Base-by-base conservation (phyloP, 2,329 filamentous ascomycete genomes). In the Mycosphaerella sp. region DNA sequence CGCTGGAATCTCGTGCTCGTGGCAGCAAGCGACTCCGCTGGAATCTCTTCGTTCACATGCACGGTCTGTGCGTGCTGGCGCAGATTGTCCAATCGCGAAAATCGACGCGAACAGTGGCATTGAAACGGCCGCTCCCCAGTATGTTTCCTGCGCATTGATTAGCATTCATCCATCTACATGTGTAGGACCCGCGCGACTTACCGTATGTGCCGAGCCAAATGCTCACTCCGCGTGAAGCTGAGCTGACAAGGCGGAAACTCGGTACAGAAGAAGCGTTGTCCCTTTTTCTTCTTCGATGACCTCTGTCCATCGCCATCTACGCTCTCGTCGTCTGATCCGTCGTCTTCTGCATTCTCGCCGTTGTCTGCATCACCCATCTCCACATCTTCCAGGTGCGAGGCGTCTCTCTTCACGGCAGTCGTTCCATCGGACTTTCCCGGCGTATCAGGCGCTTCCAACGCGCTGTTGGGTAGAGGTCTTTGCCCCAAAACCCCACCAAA, bases 21-120 rank as follows among this genome's bases (percentile, higher is more conserved):
- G 3, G 92, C 93, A 12, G 93, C 93, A 17, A 97, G 80, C 1
- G 93, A 97, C 69, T 96, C 90, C 40, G 85, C 84, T 3, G 93
- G 93, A 34, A 98, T 98, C 54, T 96, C 90, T 70, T 97, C 93
- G 69, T 97, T 96, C 54, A 95, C 87, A 69, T 98, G 93, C 1
- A 98, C 93, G 0, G 93, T 97, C 71, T 96, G 91, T 43, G 93
- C 93, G 77, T 98, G 93, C 69, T 98, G 93, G 55, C 93, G 84
- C 48, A 98, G 76, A 67, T 98, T 98, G 71, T 98, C 92, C 44
- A 97, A 80, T 46, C 92, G 83, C 8, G 93, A 97, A 70, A 98
- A 98, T 52, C 90, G 83, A 48, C 93, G 83, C 2, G 86, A 89
- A 72, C 93, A 98, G 71, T 97, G 93, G 63, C 93, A 98, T 71